Base-by-base conservation (phyloP, 805 yeast species). In the Jamesozyma gamospora region DNA sequence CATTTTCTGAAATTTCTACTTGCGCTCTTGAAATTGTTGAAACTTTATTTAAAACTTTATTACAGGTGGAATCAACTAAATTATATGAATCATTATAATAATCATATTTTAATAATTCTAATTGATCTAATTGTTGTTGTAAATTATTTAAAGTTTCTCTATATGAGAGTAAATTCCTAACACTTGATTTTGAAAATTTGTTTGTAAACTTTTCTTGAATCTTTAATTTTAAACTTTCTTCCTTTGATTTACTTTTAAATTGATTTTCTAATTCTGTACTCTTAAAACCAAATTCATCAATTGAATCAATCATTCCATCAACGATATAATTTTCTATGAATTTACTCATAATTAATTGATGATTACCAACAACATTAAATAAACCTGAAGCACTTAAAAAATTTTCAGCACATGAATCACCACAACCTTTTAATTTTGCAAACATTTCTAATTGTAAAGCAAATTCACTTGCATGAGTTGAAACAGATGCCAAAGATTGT, bases 1-100 rank as follows among this genome's bases (percentile, higher is more conserved):
- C 75, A 21, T 82, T 79, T 51, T 83, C 94, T 49, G 75, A 77
- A 15, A 85, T 75, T 50, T 84, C 92, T 14, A 86, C 75, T 55
- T 86, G 90, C 2, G 92, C 88, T 36, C 85, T 65, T 2, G 84
- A 78, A 4, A 82, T 66, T 1, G 81, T 69, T 1, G 85, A 80
- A 1, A 84, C 69, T 38, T 70, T 67, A 15, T 62, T 58, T 34
- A 82, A 65, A 4, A 83, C 64, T 19, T 67, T 62, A 19, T 66
- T 64, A 30, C 81, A 76, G n/a, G 82, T 71, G 28, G 72, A 70
- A 48, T 81, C 79, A 7, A 82, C 76, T 46, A 78, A 63, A 9
- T 71, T 70, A 51, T 72, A 77, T 15, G 82, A 69, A 16, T 75
- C 74, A 43, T 75, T 75, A 55, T 82, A 81, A 52, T 82, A 83